Percentiles rank a stretch among this genome's conserved stretches.
These are phyloP conservation scores for Ricinus communis DNA, from an alignment of 345 rosid species.

Conservation along the genomic window DNA sequence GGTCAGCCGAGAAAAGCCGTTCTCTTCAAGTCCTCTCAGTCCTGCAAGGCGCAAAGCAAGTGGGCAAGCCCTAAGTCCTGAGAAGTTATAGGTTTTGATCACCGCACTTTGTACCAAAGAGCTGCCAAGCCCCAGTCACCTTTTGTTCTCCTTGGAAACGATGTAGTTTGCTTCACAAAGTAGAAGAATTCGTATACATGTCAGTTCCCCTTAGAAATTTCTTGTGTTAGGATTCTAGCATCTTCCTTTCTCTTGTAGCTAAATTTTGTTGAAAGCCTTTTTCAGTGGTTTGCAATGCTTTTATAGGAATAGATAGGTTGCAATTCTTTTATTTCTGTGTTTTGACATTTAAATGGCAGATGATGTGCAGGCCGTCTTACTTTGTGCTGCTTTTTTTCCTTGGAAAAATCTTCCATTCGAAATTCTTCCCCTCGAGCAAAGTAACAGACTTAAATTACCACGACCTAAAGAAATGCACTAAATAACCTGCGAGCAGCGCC, in stretches of 20 bases:
- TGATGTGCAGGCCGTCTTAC: background rate
- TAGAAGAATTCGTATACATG: slow-evolving; percentile 18
- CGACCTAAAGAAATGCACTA: background rate
- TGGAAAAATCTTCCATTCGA: background rate
- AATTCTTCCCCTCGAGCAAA: background rate
- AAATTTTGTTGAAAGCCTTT: background rate
- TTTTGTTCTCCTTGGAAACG: background rate
- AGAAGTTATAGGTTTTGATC: slow-evolving; percentile 20
- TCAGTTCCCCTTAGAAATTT: background rate
- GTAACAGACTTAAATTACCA: background rate
- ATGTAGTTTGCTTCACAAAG: slow-evolving; percentile 11
- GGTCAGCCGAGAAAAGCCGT: slow-evolving; percentile 27
- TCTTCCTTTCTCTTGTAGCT: background rate
- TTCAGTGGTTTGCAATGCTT: background rate
- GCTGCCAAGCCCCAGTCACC: background rate
- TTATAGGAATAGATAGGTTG: background rate
- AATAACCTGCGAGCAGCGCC: background rate
- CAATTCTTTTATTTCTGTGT: too few species aligned
- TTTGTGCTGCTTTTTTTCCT: background rate
- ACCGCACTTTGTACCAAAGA: background rate
- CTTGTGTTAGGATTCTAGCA: background rate
- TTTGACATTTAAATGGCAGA: background rate
- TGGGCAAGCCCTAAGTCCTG: slow-evolving; percentile 35
- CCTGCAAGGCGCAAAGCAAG: slow-evolving; percentile 35
- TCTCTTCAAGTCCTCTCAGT: slow-evolving; percentile 26